Conservation (phyloP, 176 grass and related monocot genomes). For the barley (Hordeum vulgare) region MorexV3_pseudomolecules_assembly NC_058524.1:50445644-50446143, state of each 20-base stretch:
- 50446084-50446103: conserved; percentile 8
- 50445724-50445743: background rate
- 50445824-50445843: conserved; percentile 85
- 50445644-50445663: conserved; percentile 79
- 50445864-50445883: conserved; percentile 50
- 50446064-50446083: conserved; percentile 19
- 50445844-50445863: conserved; percentile 62
- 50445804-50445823: conserved; percentile 89
- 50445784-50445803: conserved; percentile 84
- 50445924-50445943: conserved; percentile 82
- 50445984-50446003: background rate
- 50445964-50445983: conserved; percentile 80
- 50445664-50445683: conserved; percentile 79
- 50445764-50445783: conserved; percentile 59
- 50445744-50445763: background rate
- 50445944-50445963: conserved; percentile 95
- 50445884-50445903: conserved; percentile 59
- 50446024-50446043: background rate
- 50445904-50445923: conserved; percentile 91
- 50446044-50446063: background rate
- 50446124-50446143: background rate
- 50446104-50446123: conserved; percentile 27
- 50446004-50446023: background rate
- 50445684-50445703: conserved; percentile 36
- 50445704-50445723: background rate